These are phyloP conservation scores for Alternaria rosae DNA, from an alignment of 2,329 filamentous ascomycete species.

Conservation along the genomic window DNA sequence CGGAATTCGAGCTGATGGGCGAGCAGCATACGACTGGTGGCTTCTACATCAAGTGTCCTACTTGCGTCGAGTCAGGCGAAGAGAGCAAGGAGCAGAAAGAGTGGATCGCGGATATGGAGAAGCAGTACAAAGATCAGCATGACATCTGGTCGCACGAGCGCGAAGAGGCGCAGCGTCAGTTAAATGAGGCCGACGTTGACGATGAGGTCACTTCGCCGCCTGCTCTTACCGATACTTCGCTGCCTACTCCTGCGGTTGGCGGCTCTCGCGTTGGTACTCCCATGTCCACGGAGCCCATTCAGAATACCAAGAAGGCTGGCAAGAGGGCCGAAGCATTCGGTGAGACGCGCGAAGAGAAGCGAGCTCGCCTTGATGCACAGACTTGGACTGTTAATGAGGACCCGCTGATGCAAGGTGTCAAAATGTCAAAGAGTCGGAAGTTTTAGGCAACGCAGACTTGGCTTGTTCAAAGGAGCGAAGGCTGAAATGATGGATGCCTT, in stretches of 20 bases:
- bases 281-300: constrained; percentile 3
- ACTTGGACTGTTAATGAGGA: constrained; percentile 9
- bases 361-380: constrained; percentile 15
- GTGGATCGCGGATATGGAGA: constrained; percentile 35
- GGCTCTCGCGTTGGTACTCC: constrained; percentile 37
- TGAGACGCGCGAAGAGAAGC: constrained; percentile 22
- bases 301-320: constrained; percentile 8
- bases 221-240: constrained; percentile 36
- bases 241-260: constrained; percentile 30
- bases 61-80: constrained; percentile 44
- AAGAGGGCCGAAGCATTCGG: constrained; percentile 9
- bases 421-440: not conserved
- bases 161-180: constrained; percentile 19
- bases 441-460: not conserved
- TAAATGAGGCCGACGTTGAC: constrained; percentile 26
- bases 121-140: constrained; percentile 33
- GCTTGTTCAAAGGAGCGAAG: not conserved
- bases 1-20: constrained; percentile 61
- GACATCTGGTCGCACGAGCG: constrained; percentile 29
- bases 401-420: constrained; percentile 1
- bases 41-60: constrained; percentile 62
- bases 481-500: not conserved
- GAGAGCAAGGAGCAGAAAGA: constrained; percentile 28
- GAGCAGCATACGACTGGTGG: constrained; percentile 54
- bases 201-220: constrained; percentile 30